Evolutionary conservation across 352 stramenopile species (phyloP).

Genomic region (Pythium phragmitis): DNA sequence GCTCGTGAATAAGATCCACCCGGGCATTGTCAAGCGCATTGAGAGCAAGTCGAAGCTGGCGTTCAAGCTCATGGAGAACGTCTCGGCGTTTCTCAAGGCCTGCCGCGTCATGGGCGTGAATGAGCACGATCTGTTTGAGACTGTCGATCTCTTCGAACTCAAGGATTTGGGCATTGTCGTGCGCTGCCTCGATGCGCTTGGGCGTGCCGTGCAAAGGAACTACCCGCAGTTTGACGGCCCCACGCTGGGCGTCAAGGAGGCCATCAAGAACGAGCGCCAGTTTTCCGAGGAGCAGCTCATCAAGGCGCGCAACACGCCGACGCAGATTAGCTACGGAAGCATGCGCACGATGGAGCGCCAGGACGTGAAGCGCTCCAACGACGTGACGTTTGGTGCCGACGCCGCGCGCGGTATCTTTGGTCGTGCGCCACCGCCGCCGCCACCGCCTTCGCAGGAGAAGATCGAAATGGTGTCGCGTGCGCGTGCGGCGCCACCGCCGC

Average conservation of each 20-base stretch:
- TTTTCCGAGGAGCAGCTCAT: slow-evolving; percentile 73
- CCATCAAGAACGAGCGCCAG: slow-evolving; percentile 67
- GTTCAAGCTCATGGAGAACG: slow-evolving; percentile 94
- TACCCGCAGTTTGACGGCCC: slow-evolving; percentile 72
- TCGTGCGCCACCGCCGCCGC: slow-evolving; percentile 55
- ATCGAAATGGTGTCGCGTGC: slow-evolving; percentile 63
- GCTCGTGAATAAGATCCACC: slow-evolving; percentile 81
- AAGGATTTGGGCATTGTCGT: slow-evolving; percentile 86
- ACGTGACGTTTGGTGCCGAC: slow-evolving; percentile 77
- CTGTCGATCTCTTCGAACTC: slow-evolving; percentile 88
- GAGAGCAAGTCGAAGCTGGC: slow-evolving; percentile 87
- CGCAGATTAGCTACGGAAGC: slow-evolving; percentile 69
- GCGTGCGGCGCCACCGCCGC: slow-evolving; percentile 32
- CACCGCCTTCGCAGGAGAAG: slow-evolving; percentile 72
- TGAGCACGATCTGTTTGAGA: slow-evolving; percentile 91
- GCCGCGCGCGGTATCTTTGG: slow-evolving; percentile 45
- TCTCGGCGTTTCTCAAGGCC: slow-evolving; percentile 83
- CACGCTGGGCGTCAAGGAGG: slow-evolving; percentile 81
- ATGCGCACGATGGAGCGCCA: slow-evolving; percentile 71
- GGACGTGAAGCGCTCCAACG: slow-evolving; percentile 51
- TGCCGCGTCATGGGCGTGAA: slow-evolving; percentile 83
- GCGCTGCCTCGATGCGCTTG: slow-evolving; percentile 74
- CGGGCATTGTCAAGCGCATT: slow-evolving; percentile 62
- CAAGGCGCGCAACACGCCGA: slow-evolving; percentile 54
- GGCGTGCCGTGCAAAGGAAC: slow-evolving; percentile 73